phyloP scores from a whole-genome alignment of 805 yeast species.

The Saccharomycopsis sp. region DNA sequence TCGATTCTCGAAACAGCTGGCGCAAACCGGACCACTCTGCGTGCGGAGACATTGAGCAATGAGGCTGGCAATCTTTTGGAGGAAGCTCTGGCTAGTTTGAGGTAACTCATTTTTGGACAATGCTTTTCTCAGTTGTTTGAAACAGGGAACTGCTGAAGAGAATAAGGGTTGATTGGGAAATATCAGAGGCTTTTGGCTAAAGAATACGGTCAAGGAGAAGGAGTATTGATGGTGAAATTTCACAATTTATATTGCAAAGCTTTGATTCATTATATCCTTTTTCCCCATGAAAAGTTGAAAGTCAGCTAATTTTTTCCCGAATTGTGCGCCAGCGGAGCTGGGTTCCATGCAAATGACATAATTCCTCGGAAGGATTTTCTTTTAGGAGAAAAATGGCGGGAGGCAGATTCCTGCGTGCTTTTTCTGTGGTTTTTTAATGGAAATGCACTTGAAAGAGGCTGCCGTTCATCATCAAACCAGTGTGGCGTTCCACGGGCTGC shows the following conservation, averaged over 20 bases:
- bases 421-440: too few species aligned
- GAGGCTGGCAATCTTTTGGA: background rate
- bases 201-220: background rate
- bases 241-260: background rate
- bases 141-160: background rate
- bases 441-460: too few species aligned
- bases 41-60: background rate
- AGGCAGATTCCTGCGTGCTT: too few species aligned
- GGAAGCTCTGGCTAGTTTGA: background rate
- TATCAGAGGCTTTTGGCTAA: background rate
- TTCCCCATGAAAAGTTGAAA: too few species aligned
- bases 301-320: background rate
- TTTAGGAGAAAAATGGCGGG: background rate
- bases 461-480: too few species aligned
- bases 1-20: conserved; percentile 10
- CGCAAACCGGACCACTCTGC: background rate
- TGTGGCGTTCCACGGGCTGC: too few species aligned
- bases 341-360: background rate
- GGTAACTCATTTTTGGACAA: background rate
- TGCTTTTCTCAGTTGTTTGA: background rate
- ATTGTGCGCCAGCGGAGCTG: background rate
- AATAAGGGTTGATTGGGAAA: background rate
- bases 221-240: background rate
- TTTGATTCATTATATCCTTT: background rate
- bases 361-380: background rate